Conservation (phyloP, 208 protist species). For the Leishmania lainsoni region DNA sequence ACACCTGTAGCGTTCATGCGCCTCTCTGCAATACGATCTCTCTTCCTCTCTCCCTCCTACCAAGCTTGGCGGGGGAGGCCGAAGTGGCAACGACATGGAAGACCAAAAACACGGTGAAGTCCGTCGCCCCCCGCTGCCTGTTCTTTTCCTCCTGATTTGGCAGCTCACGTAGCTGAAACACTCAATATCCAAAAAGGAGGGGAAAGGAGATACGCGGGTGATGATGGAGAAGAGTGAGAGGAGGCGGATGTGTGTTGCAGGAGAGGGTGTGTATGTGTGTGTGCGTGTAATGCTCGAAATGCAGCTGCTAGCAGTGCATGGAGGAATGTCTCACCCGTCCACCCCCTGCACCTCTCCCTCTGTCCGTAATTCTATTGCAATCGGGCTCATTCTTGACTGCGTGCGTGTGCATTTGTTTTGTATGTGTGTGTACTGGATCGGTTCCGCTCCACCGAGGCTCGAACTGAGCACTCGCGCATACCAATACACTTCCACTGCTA, state of each 20-base stretch:
- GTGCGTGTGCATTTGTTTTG: neutral
- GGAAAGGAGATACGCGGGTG: neutral
- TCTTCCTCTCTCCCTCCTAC: neutral
- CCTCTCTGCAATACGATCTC: neutral
- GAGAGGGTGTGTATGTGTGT: too few species aligned
- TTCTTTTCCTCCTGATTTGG: neutral
- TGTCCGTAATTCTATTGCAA: neutral
- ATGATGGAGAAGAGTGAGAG: too few species aligned
- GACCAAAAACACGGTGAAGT: neutral
- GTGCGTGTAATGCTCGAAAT: too few species aligned
- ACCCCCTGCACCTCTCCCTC: neutral
- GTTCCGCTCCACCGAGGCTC: neutral
- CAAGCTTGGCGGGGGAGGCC: neutral
- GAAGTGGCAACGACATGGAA: too few species aligned
- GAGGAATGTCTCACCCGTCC: too few species aligned
- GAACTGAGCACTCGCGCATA: neutral
- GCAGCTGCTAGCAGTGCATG: too few species aligned
- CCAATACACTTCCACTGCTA: neutral
- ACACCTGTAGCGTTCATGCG: neutral
- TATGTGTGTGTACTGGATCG: neutral
- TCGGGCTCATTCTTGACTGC: neutral
- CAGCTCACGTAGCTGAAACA: neutral
- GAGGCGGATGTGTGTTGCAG: too few species aligned
- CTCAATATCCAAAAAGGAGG: neutral
- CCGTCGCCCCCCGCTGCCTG: too few species aligned